Conservation (phyloP, 805 yeast genomes). For the Pichia sporocuriosa region DNA sequence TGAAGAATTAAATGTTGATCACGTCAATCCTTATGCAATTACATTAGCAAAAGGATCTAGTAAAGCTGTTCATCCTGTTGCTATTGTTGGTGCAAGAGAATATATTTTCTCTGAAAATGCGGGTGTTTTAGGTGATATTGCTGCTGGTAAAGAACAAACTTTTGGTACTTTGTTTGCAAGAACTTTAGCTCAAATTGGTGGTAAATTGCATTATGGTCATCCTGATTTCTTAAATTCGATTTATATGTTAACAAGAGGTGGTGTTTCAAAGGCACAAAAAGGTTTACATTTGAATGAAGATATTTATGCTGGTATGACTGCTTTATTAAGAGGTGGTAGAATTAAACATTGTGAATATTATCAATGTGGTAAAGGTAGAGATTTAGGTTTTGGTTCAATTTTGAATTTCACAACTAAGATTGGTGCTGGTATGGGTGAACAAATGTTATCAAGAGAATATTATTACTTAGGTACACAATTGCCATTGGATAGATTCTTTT, state of each 20-base stretch:
- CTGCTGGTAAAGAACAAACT: constrained; percentile 87
- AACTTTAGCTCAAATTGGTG: constrained; percentile 79
- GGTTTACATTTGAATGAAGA: constrained; percentile 83
- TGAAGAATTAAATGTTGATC: constrained; percentile 70
- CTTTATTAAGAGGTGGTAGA: constrained; percentile 77
- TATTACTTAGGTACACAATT: constrained; percentile 75
- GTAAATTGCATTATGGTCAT: constrained; percentile 82
- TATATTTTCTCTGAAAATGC: constrained; percentile 81
- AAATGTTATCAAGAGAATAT: constrained; percentile 77
- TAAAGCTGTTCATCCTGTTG: constrained; percentile 58
- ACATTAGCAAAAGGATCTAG: constrained; percentile 49
- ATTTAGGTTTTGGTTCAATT: constrained; percentile 80
- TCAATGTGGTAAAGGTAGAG: constrained; percentile 90
- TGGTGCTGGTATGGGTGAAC: constrained; percentile 94
- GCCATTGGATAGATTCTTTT: constrained; percentile 73
- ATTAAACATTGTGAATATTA: constrained; percentile 82
- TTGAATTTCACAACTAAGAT: constrained; percentile 80
- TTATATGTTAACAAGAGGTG: constrained; percentile 82
- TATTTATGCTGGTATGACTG: constrained; percentile 85
- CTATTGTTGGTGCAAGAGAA: constrained; percentile 83
- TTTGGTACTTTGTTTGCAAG: constrained; percentile 81
- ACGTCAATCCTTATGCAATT: constrained; percentile 77
- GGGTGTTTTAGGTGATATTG: constrained; percentile 82
- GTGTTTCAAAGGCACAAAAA: constrained; percentile 81
- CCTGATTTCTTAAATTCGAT: constrained; percentile 76